A percentile compares a stretch with the other conserved stretches of the same genome.
Evolutionary conservation across 169 alveolate genomes (phyloP).

Genomic region (Theileria orientalis): DNA sequence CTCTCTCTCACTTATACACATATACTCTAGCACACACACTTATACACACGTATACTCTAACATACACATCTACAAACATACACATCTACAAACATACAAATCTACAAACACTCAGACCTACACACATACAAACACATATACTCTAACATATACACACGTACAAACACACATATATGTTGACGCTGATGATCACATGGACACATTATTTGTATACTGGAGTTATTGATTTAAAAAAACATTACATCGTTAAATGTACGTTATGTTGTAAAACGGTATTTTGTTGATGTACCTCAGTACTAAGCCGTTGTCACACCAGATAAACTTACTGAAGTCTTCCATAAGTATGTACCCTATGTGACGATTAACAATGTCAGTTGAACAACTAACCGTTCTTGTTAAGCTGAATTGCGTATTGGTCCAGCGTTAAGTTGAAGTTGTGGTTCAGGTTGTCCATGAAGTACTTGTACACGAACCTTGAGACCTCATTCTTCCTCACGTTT

Average conservation of each 20-base stretch:
- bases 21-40: no score
- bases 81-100: no score
- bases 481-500: conserved; percentile 18
- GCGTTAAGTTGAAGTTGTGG: background rate
- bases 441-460: conserved; percentile 7
- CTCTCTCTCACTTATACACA: no score
- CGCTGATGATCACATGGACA: no score
- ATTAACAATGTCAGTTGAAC: background rate
- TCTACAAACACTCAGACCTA: no score
- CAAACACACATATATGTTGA: no score
- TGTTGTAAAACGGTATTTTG: conserved; percentile 33
- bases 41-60: no score
- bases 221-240: no score
- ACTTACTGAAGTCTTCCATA: conserved; percentile 47
- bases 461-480: conserved; percentile 26
- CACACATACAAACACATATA: no score
- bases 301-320: background rate
- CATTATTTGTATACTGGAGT: no score
- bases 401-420: conserved; percentile 33
- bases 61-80: no score
- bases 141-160: no score
- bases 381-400: conserved; percentile 44
- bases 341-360: conserved; percentile 33
- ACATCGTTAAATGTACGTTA: conserved; percentile 42
- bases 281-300: conserved; percentile 5